Conservation (phyloP, 257 asterid genomes). For the Rhazya stricta region DNA sequence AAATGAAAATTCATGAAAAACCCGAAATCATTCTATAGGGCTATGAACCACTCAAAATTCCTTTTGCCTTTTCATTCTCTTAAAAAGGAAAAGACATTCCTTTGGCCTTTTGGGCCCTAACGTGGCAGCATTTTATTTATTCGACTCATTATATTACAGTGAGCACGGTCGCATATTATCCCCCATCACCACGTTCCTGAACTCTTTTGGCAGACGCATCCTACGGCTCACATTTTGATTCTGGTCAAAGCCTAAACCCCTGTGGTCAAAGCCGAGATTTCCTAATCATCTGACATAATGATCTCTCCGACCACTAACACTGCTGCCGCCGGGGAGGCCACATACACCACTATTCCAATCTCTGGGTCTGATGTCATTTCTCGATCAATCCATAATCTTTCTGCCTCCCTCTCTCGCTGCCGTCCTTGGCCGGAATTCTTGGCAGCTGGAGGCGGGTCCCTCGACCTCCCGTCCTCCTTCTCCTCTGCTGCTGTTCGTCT, state of each 20-base stretch:
- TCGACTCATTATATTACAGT: background rate
- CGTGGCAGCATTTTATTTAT: background rate
- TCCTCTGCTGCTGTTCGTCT: slow-evolving; percentile 45
- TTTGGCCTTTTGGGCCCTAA: background rate
- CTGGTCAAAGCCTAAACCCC: background rate
- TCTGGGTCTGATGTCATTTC: slow-evolving; percentile 49
- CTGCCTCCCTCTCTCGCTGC: slow-evolving; percentile 48
- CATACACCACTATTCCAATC: slow-evolving; percentile 74
- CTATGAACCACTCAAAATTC: background rate
- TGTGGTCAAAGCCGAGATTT: slow-evolving; percentile 6
- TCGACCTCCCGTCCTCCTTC: slow-evolving; percentile 52
- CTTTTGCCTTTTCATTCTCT: background rate
- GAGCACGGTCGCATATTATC: background rate
- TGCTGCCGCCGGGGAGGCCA: slow-evolving; percentile 24
- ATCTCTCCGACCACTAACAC: slow-evolving; percentile 21
- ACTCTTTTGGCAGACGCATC: background rate
- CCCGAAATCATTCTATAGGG: background rate
- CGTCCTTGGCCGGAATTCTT: slow-evolving; percentile 80
- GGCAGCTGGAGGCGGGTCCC: slow-evolving; percentile 27
- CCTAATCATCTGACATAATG: slow-evolving; percentile 29
- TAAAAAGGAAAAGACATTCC: no score
- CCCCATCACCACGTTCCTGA: background rate
- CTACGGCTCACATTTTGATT: background rate
- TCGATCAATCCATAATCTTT: slow-evolving; percentile 63
- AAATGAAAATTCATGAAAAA: background rate